Conservation (phyloP, 2,329 filamentous ascomycete species). For the Alternaria atra region DNA sequence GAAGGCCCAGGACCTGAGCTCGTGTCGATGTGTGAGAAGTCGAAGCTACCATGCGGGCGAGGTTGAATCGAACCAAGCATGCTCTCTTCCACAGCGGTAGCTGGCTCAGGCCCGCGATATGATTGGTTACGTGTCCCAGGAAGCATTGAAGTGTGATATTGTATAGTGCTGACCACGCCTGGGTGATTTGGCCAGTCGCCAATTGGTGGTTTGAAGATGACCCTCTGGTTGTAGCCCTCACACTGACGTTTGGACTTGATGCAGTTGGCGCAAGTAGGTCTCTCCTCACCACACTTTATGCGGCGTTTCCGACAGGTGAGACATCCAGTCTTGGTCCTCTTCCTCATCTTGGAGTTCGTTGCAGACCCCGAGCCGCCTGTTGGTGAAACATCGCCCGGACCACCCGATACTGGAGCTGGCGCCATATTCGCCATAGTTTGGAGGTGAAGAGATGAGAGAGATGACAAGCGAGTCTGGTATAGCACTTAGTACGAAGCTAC, state of each 20-base stretch:
- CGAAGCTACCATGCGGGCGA: conserved; percentile 37
- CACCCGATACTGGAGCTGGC: conserved; percentile 29
- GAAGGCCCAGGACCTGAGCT: conserved; percentile 18
- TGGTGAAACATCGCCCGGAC: conserved; percentile 42
- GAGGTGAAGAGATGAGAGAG: conserved; percentile 2
- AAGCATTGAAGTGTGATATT: conserved; percentile 52
- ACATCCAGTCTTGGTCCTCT: conserved; percentile 88
- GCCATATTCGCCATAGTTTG: conserved; percentile 35
- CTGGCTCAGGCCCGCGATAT: conserved; percentile 24
- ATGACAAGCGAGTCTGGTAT: conserved; percentile 4
- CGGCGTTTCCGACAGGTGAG: conserved; percentile 91
- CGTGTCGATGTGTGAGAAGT: conserved; percentile 35
- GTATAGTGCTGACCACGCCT: conserved; percentile 48
- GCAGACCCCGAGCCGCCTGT: conserved; percentile 28
- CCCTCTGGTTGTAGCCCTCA: conserved; percentile 82
- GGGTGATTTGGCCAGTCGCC: conserved; percentile 58
- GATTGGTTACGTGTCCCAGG: conserved; percentile 42
- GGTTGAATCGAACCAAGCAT: conserved; percentile 41
- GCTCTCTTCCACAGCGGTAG: conserved; percentile 29
- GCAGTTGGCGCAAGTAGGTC: conserved; percentile 83
- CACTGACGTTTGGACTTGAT: conserved; percentile 85
- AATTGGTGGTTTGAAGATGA: conserved; percentile 80
- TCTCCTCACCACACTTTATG: conserved; percentile 96
- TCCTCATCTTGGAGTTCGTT: conserved; percentile 48
- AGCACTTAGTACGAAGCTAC: conserved; percentile 7